phyloP scores from a whole-genome alignment of 495 filamentous ascomycete species.

The Xylaria castorea region DNA sequence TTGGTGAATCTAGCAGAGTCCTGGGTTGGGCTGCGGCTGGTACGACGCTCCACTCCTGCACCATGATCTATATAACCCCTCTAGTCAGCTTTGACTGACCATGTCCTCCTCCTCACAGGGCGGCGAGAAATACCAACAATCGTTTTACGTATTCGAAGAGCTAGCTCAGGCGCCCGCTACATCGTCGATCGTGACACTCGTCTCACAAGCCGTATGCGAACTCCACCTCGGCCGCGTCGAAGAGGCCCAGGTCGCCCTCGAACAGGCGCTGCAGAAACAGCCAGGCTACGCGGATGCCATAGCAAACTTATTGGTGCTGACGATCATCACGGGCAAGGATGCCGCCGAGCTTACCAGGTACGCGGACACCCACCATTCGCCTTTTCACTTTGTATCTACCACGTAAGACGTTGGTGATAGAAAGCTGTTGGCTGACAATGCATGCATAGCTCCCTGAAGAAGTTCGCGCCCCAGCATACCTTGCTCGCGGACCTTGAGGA shows the following conservation, averaged over 20 bases:
- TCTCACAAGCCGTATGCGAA: slow-evolving; percentile 90
- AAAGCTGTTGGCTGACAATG: slow-evolving; percentile 38
- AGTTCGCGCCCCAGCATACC: slow-evolving; percentile 64
- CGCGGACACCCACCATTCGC: slow-evolving; percentile 30
- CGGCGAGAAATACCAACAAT: slow-evolving; percentile 93
- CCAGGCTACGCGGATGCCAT: slow-evolving; percentile 73
- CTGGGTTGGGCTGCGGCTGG: slow-evolving; percentile 89
- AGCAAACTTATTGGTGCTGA: slow-evolving; percentile 81
- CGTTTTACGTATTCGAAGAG: slow-evolving; percentile 98
- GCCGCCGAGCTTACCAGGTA: slow-evolving; percentile 66
- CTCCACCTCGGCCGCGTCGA: slow-evolving; percentile 87
- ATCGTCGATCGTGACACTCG: slow-evolving; percentile 69
- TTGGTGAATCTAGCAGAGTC: slow-evolving; percentile 94
- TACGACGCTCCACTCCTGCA: slow-evolving; percentile 53
- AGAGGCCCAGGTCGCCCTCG: slow-evolving; percentile 86
- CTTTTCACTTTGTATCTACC: slow-evolving; percentile 19
- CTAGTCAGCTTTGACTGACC: slow-evolving; percentile 3
- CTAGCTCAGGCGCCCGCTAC: slow-evolving; percentile 84
- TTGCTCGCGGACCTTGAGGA: slow-evolving; percentile 73
- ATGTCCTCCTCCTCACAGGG: slow-evolving; percentile 60
- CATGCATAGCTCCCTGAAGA: slow-evolving; percentile 57
- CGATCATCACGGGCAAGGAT: slow-evolving; percentile 75
- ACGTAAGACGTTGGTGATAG: slow-evolving; percentile 21
- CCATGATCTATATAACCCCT: neutral
- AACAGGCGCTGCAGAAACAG: slow-evolving; percentile 78